Evolutionary conservation across 2,329 filamentous ascomycete species (phyloP), one percentile per base, ranked within the genome.

Genomic region (Aspergillus melleus): DNA sequence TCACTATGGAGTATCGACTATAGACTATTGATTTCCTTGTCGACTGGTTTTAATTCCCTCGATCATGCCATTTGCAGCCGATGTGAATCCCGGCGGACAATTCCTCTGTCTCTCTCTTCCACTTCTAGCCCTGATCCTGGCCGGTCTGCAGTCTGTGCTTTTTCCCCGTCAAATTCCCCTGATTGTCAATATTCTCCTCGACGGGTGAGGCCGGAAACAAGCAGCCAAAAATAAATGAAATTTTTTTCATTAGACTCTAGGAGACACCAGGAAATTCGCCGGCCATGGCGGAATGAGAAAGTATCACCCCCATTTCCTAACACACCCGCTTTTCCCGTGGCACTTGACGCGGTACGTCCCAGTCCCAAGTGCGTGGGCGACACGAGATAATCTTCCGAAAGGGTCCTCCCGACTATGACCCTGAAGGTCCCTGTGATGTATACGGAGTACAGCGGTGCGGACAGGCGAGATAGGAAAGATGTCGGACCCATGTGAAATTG

Each of bases 321-420:
- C 53, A 64, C 64, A 63, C 51, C 59, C 61, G 59, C 53, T 36
- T 52, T 65, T 54, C 42, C 44, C 44, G 44, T 47, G 19, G 44
- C 19, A 47, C 44, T 47, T 47, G 44, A 54, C 39, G 57, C 52
- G 44, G 54, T 52, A 51, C 51, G 20, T 58, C 53, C 49, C 46
- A 54, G 24, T 24, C 24, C 24, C 24, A 24, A 50, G 58, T 29
- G 53, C 56, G 56, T 61, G 29, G 44, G 44, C 59, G 55, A 61
- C 52, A 64, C 58, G 51, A 61, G 50, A 42, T 59, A 67, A 65
- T 64, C 36, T 61, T 64, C 65, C 64, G 65, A 62, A 54, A 62
- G 54, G 58, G 54, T 55, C 58, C 52, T 62, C n/a, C 54, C 51
- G 50, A 61, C n/a, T 29, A 47, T n/a, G 46, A 54, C 32, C 39